phyloP scores from a whole-genome alignment of 768 basidiomycete genomes.

The Tylopilus subfusipes region DNA sequence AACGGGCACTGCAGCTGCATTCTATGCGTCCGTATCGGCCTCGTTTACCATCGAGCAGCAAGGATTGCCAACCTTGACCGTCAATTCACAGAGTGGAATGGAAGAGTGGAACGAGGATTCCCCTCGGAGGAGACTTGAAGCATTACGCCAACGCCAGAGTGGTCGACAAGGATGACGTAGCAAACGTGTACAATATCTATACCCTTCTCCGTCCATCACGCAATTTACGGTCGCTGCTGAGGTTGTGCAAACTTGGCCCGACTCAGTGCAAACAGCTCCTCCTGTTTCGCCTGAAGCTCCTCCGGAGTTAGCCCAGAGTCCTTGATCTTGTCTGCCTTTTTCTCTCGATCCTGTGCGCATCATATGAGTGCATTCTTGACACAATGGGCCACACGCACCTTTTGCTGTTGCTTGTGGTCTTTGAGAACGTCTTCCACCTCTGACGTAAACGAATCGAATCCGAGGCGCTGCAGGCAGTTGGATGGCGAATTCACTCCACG shows the following conservation, averaged over 20 bases:
- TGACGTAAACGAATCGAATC: conserved; percentile 85
- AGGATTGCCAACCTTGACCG: conserved; percentile 60
- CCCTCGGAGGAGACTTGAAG: conserved; percentile 54
- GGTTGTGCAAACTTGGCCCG: conserved; percentile 72
- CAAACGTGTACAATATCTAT: conserved; percentile 22
- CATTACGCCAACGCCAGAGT: conserved; percentile 42
- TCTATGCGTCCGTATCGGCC: conserved; percentile 79
- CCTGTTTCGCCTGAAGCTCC: conserved; percentile 83
- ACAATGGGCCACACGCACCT: conserved; percentile 47
- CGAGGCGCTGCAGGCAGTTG: conserved; percentile 61
- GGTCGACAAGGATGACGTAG: conserved; percentile 33
- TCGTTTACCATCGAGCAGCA: conserved; percentile 81
- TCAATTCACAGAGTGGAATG: conserved; percentile 18
- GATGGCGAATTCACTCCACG: background rate
- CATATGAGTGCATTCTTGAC: conserved; percentile 1
- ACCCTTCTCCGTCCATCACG: conserved; percentile 4
- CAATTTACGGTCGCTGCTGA: conserved; percentile 37
- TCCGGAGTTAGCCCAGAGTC: conserved; percentile 88
- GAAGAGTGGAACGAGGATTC: conserved; percentile 71
- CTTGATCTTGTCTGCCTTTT: conserved; percentile 87
- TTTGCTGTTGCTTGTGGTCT: conserved; percentile 94
- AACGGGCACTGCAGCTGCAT: conserved; percentile 45
- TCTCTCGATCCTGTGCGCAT: conserved; percentile 70
- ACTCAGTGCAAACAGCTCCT: conserved; percentile 89
- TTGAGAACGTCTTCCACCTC: conserved; percentile 92